Conservation (phyloP, 495 filamentous ascomycete species). For the Ramalina intermedia region DNA sequence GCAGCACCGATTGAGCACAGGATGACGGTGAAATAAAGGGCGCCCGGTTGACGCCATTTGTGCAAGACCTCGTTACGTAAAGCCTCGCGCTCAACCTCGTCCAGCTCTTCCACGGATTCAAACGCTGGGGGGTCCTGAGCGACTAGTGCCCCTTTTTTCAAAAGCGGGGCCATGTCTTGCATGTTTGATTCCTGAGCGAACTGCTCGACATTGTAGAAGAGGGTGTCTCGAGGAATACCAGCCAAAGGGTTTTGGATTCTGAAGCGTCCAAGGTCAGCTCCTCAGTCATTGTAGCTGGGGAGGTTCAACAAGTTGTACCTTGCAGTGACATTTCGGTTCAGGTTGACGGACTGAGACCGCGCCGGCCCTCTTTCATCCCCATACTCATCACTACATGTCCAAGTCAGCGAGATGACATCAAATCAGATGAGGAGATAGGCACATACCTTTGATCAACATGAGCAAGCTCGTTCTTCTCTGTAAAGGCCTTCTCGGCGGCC, state of each 20-base stretch:
- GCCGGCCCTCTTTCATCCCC: neutral
- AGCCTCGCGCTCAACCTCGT: conserved; percentile 34
- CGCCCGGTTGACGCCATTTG: conserved; percentile 46
- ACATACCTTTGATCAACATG: conserved; percentile 1
- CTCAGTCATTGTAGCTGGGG: neutral
- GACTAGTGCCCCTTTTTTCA: conserved; percentile 52
- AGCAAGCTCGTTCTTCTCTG: conserved; percentile 1
- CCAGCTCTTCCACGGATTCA: conserved; percentile 33
- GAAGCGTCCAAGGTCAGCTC: neutral
- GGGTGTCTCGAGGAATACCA: conserved; percentile 36
- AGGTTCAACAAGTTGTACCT: conserved; percentile 4
- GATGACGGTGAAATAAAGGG: conserved; percentile 47
- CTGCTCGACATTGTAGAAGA: conserved; percentile 40
- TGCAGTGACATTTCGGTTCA: conserved; percentile 15
- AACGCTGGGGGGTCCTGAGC: conserved; percentile 36
- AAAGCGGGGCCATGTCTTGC: conserved; percentile 39
- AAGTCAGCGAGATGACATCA: neutral
- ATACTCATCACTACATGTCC: neutral
- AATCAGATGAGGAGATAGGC: neutral
- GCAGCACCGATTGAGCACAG: conserved; percentile 37
- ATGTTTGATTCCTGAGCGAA: conserved; percentile 43
- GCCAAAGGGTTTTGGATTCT: conserved; percentile 45
- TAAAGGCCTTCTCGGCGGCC: neutral
- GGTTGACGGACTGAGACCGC: conserved; percentile 3
- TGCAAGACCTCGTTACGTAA: conserved; percentile 43